These are phyloP conservation scores for Brassica hybrid DNA, from an alignment of 441 rosid genomes.

Conservation along the genomic window DNA sequence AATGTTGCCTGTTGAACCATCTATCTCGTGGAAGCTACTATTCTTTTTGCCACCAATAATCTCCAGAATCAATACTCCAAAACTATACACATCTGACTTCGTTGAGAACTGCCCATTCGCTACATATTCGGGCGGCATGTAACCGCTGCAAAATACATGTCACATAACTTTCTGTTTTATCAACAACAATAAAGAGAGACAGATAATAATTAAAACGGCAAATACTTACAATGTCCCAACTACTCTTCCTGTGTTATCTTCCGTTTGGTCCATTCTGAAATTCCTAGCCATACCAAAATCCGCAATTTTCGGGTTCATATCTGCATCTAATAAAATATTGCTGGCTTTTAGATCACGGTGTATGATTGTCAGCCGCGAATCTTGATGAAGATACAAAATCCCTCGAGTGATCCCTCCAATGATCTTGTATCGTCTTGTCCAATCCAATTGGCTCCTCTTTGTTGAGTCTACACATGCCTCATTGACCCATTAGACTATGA, in stretches of 20 bases:
- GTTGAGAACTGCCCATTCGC: constrained; percentile 43
- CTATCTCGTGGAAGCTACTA: constrained; percentile 20
- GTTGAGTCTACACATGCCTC: background rate
- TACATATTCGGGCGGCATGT: constrained; percentile 51
- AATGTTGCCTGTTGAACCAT: constrained; percentile 19
- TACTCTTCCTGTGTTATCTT: constrained; percentile 30
- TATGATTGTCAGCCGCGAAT: constrained; percentile 38
- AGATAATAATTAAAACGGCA: background rate
- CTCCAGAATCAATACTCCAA: constrained; percentile 47
- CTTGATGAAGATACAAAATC: constrained; percentile 16
- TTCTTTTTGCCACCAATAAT: constrained; percentile 47
- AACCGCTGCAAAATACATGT: constrained; percentile 42
- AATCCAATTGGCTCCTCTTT: constrained; percentile 16
- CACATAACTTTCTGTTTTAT: background rate
- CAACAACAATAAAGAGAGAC: background rate
- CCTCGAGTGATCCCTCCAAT: constrained; percentile 38
- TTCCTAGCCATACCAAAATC: constrained; percentile 50
- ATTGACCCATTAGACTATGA: background rate
- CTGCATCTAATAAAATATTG: constrained; percentile 46
- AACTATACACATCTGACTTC: constrained; percentile 51
- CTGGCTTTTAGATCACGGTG: constrained; percentile 57
- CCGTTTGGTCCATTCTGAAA: constrained; percentile 38
- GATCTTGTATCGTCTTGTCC: constrained; percentile 19
- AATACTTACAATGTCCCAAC: constrained; percentile 44
- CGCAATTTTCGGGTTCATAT: constrained; percentile 54